A percentile compares a stretch with the other conserved stretches of the same genome.
Conservation (phyloP, 192 early-diverging fungal genomes). For the Coemansia sp. region DNA sequence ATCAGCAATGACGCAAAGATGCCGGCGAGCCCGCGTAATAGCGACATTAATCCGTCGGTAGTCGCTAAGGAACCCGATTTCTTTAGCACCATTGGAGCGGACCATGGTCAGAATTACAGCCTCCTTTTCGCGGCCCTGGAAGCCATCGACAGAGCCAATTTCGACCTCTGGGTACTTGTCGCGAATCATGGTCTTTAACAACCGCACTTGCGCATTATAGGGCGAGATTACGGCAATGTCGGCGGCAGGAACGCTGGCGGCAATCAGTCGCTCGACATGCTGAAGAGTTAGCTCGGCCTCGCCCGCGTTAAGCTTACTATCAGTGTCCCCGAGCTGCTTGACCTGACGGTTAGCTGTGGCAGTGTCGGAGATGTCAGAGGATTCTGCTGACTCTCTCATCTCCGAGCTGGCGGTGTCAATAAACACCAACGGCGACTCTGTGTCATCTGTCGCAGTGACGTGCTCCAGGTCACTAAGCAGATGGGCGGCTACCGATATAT, state of each 20-base stretch:
- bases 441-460: slow-evolving; percentile 63
- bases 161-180: slow-evolving; percentile 65
- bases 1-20: slow-evolving; percentile 83
- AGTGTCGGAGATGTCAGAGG: not conserved
- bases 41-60: slow-evolving; percentile 87
- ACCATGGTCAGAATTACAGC: slow-evolving; percentile 81
- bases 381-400: slow-evolving; percentile 42
- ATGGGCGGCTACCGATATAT: slow-evolving; percentile 62
- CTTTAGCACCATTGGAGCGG: slow-evolving; percentile 70
- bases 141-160: slow-evolving; percentile 85
- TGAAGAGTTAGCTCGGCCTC: slow-evolving; percentile 67
- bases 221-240: slow-evolving; percentile 88
- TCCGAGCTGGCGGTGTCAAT: slow-evolving; percentile 67
- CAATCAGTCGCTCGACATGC: slow-evolving; percentile 65
- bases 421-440: slow-evolving; percentile 60
- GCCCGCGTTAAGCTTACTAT: slow-evolving; percentile 73
- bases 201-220: slow-evolving; percentile 77
- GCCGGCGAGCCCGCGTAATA: slow-evolving; percentile 82
- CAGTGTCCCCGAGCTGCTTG: slow-evolving; percentile 26
- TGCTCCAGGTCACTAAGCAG: slow-evolving; percentile 63
- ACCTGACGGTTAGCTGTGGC: not conserved
- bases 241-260: slow-evolving; percentile 58
- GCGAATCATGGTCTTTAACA: slow-evolving; percentile 53
- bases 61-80: slow-evolving; percentile 85
- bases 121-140: slow-evolving; percentile 92